Base-by-base conservation (phyloP, 169 alveolate genomes). In the Eimeria sp. region DNA sequence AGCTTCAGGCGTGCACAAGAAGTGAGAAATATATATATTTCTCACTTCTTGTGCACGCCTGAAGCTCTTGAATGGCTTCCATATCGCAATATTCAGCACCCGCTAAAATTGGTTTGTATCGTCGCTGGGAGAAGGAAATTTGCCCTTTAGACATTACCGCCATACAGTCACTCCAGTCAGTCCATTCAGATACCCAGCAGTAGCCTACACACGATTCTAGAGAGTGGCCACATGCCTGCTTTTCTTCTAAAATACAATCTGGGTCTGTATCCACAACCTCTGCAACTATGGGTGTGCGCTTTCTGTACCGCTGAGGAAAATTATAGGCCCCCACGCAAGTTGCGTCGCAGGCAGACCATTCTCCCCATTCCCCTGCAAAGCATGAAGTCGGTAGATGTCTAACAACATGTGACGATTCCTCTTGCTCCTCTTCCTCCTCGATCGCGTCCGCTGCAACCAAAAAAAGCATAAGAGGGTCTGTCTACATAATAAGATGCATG, bases 331-430 rank as follows among this genome's bases (percentile, higher is more conserved):
- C 92, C 57, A 27, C 13, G 58, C 92, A 84, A 2, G 92, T 84
- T 61, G 92, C 92, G 65, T 45, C 57, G 92, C 92, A 84, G 14
- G 92, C 92, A 20, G 92, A 84, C 92, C 92, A 84, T 30, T 84
- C 92, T 13, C 78, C 92, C 92, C 92, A 84, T 13, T 84, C 92
- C 45, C 92, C 76, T 57, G 18, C 78, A 40, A 57, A 84, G 92
- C 92, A 84, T 40, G 92, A 84, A 6, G 75, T 16, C 20, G 92
- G 92, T 20, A 57, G 16, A 22, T 30, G 92, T 45, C 7, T 43
- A 58, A 54, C 25, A 40, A 18, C 51, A 3, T 51, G 70, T 34
- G 72, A 54, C 5, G 89, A 0, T 72, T 47, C 70, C 40, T 11
- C 89, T 22, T 54, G 51, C 30, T 47, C 89, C n/a, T 20, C 65